Conservation (phyloP, 768 basidiomycete species). For the Postia placenta region DNA sequence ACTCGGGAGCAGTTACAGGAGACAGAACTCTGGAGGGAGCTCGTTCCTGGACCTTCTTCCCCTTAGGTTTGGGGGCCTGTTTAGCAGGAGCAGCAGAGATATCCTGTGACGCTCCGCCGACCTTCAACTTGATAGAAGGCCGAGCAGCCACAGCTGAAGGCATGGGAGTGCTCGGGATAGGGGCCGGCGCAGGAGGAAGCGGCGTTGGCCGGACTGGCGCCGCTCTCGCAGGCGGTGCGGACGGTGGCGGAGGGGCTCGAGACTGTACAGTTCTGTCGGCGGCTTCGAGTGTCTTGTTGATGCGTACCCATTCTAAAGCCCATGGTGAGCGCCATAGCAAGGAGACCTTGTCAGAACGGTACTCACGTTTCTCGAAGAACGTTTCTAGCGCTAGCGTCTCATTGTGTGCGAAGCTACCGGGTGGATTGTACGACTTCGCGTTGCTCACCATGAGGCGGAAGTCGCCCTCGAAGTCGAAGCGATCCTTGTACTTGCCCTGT, state of each 20-base stretch:
- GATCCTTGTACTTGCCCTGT: constrained; percentile 78
- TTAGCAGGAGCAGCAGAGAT: constrained; percentile 12
- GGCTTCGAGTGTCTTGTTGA: constrained; percentile 75
- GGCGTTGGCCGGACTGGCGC: constrained; percentile 13
- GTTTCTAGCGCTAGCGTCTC: constrained; percentile 71
- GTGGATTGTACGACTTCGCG: constrained; percentile 78
- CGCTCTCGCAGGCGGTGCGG: too few species aligned
- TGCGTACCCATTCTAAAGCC: constrained; percentile 74
- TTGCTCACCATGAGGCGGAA: constrained; percentile 86
- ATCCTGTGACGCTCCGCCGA: constrained; percentile 23
- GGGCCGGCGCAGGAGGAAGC: constrained; percentile 8
- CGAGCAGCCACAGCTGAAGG: constrained; percentile 34
- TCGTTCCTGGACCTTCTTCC: constrained; percentile 20
- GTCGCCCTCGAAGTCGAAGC: constrained; percentile 80
- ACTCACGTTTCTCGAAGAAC: constrained; percentile 83
- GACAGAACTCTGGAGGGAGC: constrained; percentile 26
- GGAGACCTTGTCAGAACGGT: background rate
- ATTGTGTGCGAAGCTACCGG: constrained; percentile 65
- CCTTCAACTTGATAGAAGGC: constrained; percentile 65
- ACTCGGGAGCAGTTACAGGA: constrained; percentile 28
- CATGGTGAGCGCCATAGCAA: background rate
- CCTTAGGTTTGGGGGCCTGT: constrained; percentile 16
- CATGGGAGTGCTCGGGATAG: constrained; percentile 18
- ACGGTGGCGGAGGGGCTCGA: constrained; percentile 11
- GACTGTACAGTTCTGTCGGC: constrained; percentile 43